Percentiles rank a stretch among this genome's conserved stretches.
Conservation (phyloP, 805 yeast genomes). For the Teunomyces atbi region DNA sequence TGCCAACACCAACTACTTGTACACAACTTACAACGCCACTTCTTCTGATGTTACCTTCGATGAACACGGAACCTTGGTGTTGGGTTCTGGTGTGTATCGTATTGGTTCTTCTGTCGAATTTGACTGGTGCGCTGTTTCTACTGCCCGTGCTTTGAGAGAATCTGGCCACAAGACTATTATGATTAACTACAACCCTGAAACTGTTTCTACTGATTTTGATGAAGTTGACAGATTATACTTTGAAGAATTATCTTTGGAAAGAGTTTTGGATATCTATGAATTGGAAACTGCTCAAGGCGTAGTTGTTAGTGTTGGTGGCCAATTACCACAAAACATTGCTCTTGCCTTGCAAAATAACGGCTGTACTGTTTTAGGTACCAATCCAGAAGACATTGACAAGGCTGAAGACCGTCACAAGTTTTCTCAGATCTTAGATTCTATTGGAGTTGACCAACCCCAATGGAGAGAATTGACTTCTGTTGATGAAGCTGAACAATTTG, state of each 20-base stretch:
- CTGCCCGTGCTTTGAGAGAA: conserved; percentile 90
- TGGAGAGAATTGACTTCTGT: conserved; percentile 94
- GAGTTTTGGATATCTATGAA: conserved; percentile 96
- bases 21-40: conserved; percentile 93
- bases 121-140: conserved; percentile 98
- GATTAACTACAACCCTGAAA: conserved; percentile 98
- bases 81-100: conserved; percentile 99
- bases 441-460: conserved; percentile 93
- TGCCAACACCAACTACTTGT: conserved; percentile 91
- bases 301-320: conserved; percentile 97
- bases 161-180: conserved; percentile 87
- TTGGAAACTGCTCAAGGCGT: conserved; percentile 87
- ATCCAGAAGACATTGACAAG: conserved; percentile 91
- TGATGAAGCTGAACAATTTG: conserved; percentile 81
- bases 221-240: conserved; percentile 97
- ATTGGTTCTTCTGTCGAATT: conserved; percentile 98
- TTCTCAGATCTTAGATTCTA: conserved; percentile 88
- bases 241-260: conserved; percentile 91
- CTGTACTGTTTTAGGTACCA: conserved; percentile 88
- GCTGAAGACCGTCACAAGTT: conserved; percentile 99
- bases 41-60: conserved; percentile 79
- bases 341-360: conserved; percentile 75
- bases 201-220: conserved; percentile 97
- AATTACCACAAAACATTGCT: conserved; percentile 96
- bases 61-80: conserved; percentile 89